These are phyloP conservation scores for Syzygium jambos DNA, from an alignment of 345 rosid genomes.

Conservation along the genomic window DNA sequence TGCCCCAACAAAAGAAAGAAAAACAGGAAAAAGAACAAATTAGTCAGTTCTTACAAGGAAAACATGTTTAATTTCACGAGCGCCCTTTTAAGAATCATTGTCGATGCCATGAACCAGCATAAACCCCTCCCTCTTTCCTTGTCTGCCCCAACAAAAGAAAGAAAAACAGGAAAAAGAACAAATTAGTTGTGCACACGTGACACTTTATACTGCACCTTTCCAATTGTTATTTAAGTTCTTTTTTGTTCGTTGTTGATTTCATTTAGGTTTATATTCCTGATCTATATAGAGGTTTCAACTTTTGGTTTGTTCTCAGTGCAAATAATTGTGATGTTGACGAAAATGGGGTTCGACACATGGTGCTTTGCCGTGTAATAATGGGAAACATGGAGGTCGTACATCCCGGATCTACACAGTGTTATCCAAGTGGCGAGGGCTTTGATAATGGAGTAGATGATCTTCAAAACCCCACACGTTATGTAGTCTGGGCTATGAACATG, in stretches of 20 bases:
- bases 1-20: not conserved
- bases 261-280: not conserved
- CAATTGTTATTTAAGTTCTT: not conserved
- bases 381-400: slow-evolving; percentile 33
- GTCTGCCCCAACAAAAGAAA: not conserved
- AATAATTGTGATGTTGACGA: slow-evolving; percentile 35
- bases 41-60: too few relatives aligned
- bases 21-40: not conserved
- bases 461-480: slow-evolving; percentile 23
- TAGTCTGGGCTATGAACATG: slow-evolving; percentile 42
- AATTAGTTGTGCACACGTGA: not conserved
- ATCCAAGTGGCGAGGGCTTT: slow-evolving; percentile 36
- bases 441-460: slow-evolving; percentile 57
- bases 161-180: not conserved
- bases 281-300: not conserved
- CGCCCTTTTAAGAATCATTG: not conserved
- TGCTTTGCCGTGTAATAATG: slow-evolving; percentile 39
- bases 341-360: slow-evolving; percentile 24
- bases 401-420: slow-evolving; percentile 20
- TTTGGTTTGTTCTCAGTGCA: slow-evolving; percentile 27
- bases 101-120: not conserved
- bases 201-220: not conserved
- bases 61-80: not conserved
- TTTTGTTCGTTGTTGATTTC: not conserved
- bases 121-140: not conserved